These are phyloP conservation scores for Marchantia polymorpha DNA, from an alignment of 225 moss, liverwort and hornwort species.

Conservation along the genomic window DNA sequence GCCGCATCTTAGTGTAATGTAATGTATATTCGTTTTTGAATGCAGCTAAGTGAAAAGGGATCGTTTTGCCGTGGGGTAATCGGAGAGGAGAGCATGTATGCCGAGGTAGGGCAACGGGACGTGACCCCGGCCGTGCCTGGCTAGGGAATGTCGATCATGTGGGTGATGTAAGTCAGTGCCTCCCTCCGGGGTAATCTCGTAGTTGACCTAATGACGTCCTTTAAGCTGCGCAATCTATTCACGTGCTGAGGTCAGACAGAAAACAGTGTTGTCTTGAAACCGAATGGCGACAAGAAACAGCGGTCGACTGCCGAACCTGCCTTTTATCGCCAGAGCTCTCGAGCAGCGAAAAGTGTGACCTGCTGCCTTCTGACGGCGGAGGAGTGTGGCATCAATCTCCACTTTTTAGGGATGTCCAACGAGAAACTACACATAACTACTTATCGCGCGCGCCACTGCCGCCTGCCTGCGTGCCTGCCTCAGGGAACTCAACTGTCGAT, in stretches of 20 bases:
- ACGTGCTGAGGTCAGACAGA: slow-evolving; percentile 7
- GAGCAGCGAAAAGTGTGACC: background rate
- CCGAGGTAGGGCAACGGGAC: background rate
- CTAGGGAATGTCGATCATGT: background rate
- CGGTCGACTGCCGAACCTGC: background rate
- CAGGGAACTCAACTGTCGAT: slow-evolving; percentile 1
- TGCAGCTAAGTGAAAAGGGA: background rate
- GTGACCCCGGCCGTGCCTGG: background rate
- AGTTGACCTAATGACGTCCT: background rate
- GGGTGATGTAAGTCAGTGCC: background rate
- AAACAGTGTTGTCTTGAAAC: background rate
- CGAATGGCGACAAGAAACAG: slow-evolving; percentile 7
- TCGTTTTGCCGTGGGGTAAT: background rate
- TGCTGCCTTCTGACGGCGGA: background rate
- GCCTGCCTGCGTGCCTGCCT: slow-evolving; percentile 2
- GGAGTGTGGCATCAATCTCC: background rate
- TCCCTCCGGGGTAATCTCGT: background rate
- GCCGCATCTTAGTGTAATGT: background rate
- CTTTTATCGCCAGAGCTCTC: background rate
- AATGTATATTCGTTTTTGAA: background rate
- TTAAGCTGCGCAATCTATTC: background rate
- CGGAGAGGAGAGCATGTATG: background rate
- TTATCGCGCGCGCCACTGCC: background rate
- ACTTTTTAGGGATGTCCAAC: slow-evolving; percentile 4
- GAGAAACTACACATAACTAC: slow-evolving; percentile 10